A percentile compares a stretch with the other conserved stretches of the same genome.
phyloP scores from a whole-genome alignment of 1,284 basidiomycete species.

The Sporisorium reilianum region DNA sequence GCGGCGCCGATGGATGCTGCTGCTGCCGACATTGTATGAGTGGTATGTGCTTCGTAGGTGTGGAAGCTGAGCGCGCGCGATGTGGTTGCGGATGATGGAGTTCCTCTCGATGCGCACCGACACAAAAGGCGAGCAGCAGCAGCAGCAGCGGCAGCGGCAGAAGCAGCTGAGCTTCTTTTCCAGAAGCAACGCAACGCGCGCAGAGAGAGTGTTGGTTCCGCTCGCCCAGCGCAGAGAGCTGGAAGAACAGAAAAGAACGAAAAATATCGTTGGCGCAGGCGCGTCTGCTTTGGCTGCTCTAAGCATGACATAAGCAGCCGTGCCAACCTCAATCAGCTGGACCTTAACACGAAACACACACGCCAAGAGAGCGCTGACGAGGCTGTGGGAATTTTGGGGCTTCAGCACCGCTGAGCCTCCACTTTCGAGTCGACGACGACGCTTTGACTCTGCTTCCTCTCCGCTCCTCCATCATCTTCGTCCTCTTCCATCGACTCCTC shows the following conservation, averaged over 20 bases:
- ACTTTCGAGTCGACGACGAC: slow-evolving; percentile 15
- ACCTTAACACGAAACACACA: no score
- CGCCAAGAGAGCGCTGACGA: no score
- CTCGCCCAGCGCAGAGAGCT: neutral
- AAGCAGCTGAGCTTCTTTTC: slow-evolving; percentile 5
- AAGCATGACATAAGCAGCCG: slow-evolving; percentile 27
- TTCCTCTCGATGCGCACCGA: neutral
- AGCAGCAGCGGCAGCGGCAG: no score
- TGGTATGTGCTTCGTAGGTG: neutral
- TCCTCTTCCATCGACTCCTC: neutral
- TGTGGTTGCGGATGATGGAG: no score
- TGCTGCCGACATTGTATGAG: slow-evolving; percentile 43
- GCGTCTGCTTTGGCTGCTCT: no score
- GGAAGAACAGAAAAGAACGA: slow-evolving; percentile 39
- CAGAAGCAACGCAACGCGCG: slow-evolving; percentile 9
- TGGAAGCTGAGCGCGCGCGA: neutral
- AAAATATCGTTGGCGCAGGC: no score
- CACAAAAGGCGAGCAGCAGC: no score
- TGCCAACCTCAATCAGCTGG: no score
- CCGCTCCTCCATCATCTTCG: neutral
- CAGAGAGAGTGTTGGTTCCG: slow-evolving; percentile 21
- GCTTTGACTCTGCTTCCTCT: neutral
- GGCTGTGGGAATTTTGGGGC: neutral
- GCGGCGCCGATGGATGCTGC: slow-evolving; percentile 43
- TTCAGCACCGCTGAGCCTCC: slow-evolving; percentile 17